Base-by-base conservation (phyloP, 2,329 filamentous ascomycete genomes). In the Fusarium sp. region DNA sequence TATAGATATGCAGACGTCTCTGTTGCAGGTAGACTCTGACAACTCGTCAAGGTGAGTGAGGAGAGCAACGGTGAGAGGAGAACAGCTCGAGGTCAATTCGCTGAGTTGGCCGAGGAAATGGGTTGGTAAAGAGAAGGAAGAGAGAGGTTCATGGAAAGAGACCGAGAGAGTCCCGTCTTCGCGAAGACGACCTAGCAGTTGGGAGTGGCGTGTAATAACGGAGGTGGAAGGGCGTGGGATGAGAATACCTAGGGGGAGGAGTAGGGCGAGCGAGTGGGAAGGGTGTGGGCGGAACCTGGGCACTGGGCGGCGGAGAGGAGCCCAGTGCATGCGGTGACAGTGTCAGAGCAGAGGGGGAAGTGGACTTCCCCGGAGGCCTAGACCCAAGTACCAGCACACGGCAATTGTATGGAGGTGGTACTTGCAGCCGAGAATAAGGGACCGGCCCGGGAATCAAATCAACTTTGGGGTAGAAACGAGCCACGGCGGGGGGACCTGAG, bases 111-210 rank as follows among this genome's bases (percentile, higher is more conserved):
- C 22, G 68, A 41, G 52, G 43, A 54, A 22, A 64, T 65, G 50
- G 54, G 60, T 50, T 62, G 41, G 48, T 67, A 52, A 70, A 70
- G 65, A 65, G 62, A 75, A 69, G 63, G 45, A 74, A 62, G 62
- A 69, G 66, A 74, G 58, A 69, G 58, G 39, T 75, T 70, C 67
- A 72, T 74, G 72, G 72, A 74, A 74, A 75, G 69, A 75, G 72
- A 73, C 72, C 72, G 72, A 74, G 72, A 75, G 72, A 67, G 56
- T 73, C 64, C 72, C 72, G 72, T 72, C 65, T 60, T 75, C 63
- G 66, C 69, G 43, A 75, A 75, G 69, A 70, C 72, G 60, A 75
- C 72, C 65, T 73, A 45, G 62, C 39, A 67, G 48, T 64, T 59
- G 69, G 65, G 60, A 68, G 72, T 74, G 72, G 72, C 56, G 72